Evolutionary conservation across 306 rosid species (phyloP).

Genomic region (Begonia loranthoides): DNA sequence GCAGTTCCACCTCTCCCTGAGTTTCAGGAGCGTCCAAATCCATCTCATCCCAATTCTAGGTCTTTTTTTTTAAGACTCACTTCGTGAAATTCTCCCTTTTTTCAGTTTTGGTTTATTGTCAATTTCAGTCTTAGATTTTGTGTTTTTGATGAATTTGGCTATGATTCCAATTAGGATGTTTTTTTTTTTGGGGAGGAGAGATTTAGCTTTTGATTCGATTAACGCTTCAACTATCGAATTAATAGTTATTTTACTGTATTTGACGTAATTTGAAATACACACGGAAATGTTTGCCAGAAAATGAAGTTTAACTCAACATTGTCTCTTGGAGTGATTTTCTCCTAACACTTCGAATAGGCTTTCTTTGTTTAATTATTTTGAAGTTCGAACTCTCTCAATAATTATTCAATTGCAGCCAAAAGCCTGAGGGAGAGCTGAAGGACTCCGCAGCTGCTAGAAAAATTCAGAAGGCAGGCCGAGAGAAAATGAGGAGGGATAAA

Average conservation of each 20-base stretch:
- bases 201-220: not conserved
- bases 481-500: constrained; percentile 73
- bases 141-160: not conserved
- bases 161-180: not conserved
- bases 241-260: not conserved
- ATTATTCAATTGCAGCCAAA: constrained; percentile 24
- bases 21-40: constrained; percentile 8
- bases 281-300: too few species aligned
- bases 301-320: too few species aligned
- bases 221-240: not conserved
- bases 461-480: constrained; percentile 80
- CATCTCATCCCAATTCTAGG: constrained; percentile 27
- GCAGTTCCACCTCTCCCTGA: constrained; percentile 3
- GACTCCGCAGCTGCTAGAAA: constrained; percentile 54
- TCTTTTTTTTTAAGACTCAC: not conserved
- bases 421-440: constrained; percentile 39
- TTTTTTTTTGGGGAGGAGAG: not conserved
- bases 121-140: not conserved
- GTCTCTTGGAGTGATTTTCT: not conserved
- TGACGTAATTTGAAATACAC: not conserved
- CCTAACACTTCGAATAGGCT: not conserved
- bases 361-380: not conserved
- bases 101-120: not conserved
- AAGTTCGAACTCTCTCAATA: not conserved
- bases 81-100: not conserved